Evolutionary conservation across 495 filamentous ascomycete genomes (phyloP).

Genomic region (Aspergillus sclerotioniger): DNA sequence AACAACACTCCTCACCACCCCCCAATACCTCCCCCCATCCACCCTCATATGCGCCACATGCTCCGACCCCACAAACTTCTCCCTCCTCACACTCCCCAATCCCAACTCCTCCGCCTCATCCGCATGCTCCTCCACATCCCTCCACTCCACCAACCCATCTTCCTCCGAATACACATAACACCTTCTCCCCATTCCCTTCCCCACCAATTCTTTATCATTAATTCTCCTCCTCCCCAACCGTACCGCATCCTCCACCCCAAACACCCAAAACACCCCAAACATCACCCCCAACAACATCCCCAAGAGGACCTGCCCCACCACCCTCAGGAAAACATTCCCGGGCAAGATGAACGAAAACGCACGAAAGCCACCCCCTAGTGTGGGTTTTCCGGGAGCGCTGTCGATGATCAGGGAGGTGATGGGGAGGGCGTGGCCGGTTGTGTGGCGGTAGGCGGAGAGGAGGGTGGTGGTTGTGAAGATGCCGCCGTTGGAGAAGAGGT

Average conservation of each 20-base stretch:
- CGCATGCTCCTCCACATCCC: constrained; percentile 45
- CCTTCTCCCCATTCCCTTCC: constrained; percentile 20
- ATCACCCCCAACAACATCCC: constrained; percentile 15
- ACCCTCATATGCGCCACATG: constrained; percentile 47
- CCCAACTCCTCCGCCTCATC: constrained; percentile 33
- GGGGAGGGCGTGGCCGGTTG: constrained; percentile 31
- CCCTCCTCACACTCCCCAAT: constrained; percentile 33
- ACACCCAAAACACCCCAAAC: constrained; percentile 13
- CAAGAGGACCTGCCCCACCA: constrained; percentile 27
- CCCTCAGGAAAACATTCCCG: constrained; percentile 29
- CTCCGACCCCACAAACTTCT: constrained; percentile 37
- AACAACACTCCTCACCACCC: constrained; percentile 25
- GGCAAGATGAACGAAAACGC: constrained; percentile 40
- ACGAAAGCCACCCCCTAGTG: constrained; percentile 22
- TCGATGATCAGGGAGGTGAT: constrained; percentile 40
- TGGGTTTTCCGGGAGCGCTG: constrained; percentile 42
- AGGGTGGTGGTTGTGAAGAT: constrained; percentile 30
- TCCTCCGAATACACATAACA: constrained; percentile 49
- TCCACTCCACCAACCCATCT: constrained; percentile 40
- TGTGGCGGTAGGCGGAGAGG: constrained; percentile 31
- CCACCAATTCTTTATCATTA: constrained; percentile 31
- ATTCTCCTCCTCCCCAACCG: constrained; percentile 26
- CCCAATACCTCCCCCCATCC: constrained; percentile 46
- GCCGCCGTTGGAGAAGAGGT: constrained; percentile 48
- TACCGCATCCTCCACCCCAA: constrained; percentile 25